Percentiles rank a stretch among this genome's conserved stretches.
phyloP scores from a whole-genome alignment of 768 basidiomycete species.

The Megacollybia marginata region DNA sequence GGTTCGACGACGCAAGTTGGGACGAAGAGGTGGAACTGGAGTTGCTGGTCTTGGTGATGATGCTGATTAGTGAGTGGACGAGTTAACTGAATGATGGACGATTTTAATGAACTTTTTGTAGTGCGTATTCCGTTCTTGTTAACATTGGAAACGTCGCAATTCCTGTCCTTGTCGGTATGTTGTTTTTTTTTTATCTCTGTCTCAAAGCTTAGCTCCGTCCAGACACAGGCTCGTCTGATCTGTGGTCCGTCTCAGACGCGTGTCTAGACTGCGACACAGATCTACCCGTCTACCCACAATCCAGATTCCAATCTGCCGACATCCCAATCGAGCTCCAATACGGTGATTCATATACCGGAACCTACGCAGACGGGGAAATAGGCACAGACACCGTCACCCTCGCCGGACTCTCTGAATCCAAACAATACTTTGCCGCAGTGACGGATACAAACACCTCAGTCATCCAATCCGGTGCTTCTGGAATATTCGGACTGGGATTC shows the following conservation, averaged over 20 bases:
- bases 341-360: slow-evolving; percentile 67
- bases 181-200: too few species aligned
- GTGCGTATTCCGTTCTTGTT: slow-evolving; percentile 58
- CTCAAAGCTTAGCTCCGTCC: too few species aligned
- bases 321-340: slow-evolving; percentile 47
- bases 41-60: too few species aligned
- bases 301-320: slow-evolving; percentile 34
- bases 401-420: slow-evolving; percentile 38
- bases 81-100: too few species aligned
- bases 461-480: slow-evolving; percentile 42
- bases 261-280: too few species aligned
- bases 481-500: slow-evolving; percentile 73
- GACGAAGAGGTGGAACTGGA: too few species aligned
- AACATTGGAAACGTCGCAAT: slow-evolving; percentile 43
- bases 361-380: slow-evolving; percentile 56
- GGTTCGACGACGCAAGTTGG: too few species aligned
- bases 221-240: too few species aligned
- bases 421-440: slow-evolving; percentile 61
- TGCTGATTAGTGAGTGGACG: too few species aligned
- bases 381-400: slow-evolving; percentile 52
- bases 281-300: too few species aligned
- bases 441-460: slow-evolving; percentile 63
- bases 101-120: slow-evolving; percentile 16
- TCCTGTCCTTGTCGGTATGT: slow-evolving; percentile 28
- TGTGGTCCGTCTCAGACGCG: too few species aligned